A percentile compares a stretch with the other conserved stretches of the same genome.
phyloP scores from a whole-genome alignment of 768 basidiomycete species.

The Podaxis sp. region DNA sequence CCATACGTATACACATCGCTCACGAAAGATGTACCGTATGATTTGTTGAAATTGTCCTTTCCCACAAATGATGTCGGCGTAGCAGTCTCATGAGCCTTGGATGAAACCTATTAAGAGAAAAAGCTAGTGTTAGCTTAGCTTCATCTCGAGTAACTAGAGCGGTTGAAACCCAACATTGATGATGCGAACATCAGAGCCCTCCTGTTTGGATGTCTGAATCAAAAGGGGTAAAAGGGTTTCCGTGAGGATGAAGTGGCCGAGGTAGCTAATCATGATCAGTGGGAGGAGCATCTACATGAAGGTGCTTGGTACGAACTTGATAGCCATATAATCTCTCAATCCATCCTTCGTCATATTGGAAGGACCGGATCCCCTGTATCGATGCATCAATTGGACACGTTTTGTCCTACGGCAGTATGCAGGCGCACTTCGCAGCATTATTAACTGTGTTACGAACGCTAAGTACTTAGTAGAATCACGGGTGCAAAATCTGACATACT shows the following conservation, averaged over 20 bases:
- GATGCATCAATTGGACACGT: neutral
- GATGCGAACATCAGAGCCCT: conserved; percentile 60
- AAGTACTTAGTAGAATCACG: neutral
- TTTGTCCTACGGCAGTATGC: neutral
- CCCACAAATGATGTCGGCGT: conserved; percentile 27
- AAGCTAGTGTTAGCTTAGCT: neutral
- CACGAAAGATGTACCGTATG: conserved; percentile 26
- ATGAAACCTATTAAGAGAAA: conserved; percentile 30
- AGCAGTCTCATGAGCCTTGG: conserved; percentile 25
- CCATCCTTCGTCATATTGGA: conserved; percentile 20
- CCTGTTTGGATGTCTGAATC: conserved; percentile 44
- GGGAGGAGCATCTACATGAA: neutral
- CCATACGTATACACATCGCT: conserved; percentile 31
- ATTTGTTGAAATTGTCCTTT: conserved; percentile 36
- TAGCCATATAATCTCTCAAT: conserved; percentile 14
- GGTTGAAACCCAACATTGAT: conserved; percentile 44
- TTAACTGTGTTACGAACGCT: conserved; percentile 38
- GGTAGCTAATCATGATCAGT: conserved; percentile 35
- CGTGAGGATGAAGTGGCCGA: conserved; percentile 59
- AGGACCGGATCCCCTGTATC: conserved; percentile 11
- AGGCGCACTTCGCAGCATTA: conserved; percentile 37
- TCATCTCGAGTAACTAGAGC: neutral
- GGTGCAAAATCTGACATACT: conserved; percentile 32
- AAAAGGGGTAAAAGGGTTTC: conserved; percentile 53
- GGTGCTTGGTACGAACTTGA: conserved; percentile 6